Conservation (phyloP, 352 stramenopile species). For the Phytophthora hibernalis region DNA sequence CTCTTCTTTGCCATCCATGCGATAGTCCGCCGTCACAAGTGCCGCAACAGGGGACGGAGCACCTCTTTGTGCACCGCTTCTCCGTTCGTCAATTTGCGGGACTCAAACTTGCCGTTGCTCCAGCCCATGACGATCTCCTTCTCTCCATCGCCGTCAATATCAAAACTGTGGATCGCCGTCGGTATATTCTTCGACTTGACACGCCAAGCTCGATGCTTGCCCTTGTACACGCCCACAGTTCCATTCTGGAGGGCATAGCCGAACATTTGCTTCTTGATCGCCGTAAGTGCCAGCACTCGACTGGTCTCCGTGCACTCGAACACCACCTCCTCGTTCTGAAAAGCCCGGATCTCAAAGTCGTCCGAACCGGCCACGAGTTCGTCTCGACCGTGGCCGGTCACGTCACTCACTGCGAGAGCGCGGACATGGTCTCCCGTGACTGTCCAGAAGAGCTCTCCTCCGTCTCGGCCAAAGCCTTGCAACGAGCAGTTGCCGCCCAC, state of each 20-base stretch:
- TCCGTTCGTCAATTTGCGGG: constrained; percentile 75
- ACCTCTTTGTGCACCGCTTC: constrained; percentile 88
- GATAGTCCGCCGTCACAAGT: constrained; percentile 87
- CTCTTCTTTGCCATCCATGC: constrained; percentile 88
- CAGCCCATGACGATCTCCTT: constrained; percentile 91
- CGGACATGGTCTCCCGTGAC: constrained; percentile 93
- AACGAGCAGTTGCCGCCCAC: constrained; percentile 94
- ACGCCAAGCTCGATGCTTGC: constrained; percentile 87
- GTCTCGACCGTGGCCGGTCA: constrained; percentile 68
- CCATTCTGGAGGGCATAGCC: constrained; percentile 92
- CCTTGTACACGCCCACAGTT: constrained; percentile 93
- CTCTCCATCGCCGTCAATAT: constrained; percentile 92
- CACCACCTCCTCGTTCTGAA: constrained; percentile 90
- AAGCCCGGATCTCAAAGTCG: constrained; percentile 92
- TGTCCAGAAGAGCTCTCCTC: constrained; percentile 91
- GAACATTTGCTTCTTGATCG: constrained; percentile 80
- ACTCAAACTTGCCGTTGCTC: constrained; percentile 91
- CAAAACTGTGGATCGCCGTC: constrained; percentile 84
- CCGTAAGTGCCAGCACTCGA: constrained; percentile 68
- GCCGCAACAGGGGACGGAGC: constrained; percentile 67
- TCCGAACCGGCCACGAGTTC: constrained; percentile 92
- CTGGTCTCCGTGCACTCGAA: constrained; percentile 91
- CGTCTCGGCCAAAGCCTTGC: constrained; percentile 85
- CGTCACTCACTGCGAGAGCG: constrained; percentile 79
- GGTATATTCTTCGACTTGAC: constrained; percentile 93